Base-by-base conservation (phyloP, 345 rosid genomes). In the Boechera retrofracta region DNA sequence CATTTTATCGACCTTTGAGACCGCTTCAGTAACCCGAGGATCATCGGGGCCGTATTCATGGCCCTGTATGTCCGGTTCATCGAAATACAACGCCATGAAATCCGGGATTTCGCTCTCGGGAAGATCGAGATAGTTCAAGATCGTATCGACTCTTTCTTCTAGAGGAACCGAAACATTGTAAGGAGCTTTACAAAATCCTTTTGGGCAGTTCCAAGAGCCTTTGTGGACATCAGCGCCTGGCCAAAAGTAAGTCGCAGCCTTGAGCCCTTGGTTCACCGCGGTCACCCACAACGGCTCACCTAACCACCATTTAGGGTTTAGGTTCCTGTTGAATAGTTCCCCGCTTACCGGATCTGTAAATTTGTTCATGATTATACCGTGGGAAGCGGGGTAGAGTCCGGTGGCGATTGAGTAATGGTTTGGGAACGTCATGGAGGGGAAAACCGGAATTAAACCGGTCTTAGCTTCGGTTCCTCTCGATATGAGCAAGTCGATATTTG, bases 251-350 rank as follows among this genome's bases (percentile, higher is more conserved):
- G 97, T 86, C 16, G 96, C 87, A 18, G 97, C 98, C 78, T 76
- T 86, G 52, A 87, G 75, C 8, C 97, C 97, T 42, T 91, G 96
- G 64, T 87, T 91, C 29, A 64, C 88, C 73, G 86, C 90, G 2
- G 97, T 93, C 66, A 85, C 96, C 98, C 97, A 89, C 10, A 93
- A 51, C 11, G 98, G 96, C 81, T 93, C 98, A 9, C 96, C 98
- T 2, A 93, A 80, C 97, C 97, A 93, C 97, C 98, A 89, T 74
- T 91, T 87, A 39, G 95, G 87, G 70, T 93, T 91, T 48, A 88
- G 89, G 66, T 90, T 88, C 89, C 84, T 91, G 21, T 73, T 81
- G 77, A 91, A 91, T 15, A 31, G 2, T 9, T 89, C 91, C 0
- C 93, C 93, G 7, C 83, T 76, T 1, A 63, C 7, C 1, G 96